A percentile compares a stretch with the other conserved stretches of the same genome.
These are phyloP conservation scores for Podaxis carcinomalis DNA, from an alignment of 768 basidiomycete genomes.

Conservation along the genomic window DNA sequence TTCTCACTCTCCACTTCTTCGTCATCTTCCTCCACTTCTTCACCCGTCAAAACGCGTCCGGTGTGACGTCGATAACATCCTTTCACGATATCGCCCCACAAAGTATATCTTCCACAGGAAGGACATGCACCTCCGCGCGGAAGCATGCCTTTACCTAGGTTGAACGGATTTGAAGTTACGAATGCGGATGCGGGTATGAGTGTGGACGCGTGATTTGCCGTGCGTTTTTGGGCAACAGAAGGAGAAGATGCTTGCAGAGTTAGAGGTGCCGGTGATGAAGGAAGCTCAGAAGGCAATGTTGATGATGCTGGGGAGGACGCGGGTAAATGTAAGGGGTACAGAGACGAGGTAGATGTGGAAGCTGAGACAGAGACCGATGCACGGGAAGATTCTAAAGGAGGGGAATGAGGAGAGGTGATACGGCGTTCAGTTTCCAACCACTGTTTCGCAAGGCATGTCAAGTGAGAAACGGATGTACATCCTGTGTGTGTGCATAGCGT, in stretches of 20 bases:
- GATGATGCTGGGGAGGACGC: not conserved
- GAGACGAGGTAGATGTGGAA: not conserved
- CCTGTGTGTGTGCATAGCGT: constrained; percentile 47
- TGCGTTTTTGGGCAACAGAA: not conserved
- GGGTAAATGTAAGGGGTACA: not conserved
- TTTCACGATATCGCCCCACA: constrained; percentile 69
- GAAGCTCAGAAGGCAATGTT: not conserved
- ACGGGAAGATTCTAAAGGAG: not conserved
- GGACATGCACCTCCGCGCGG: constrained; percentile 62
- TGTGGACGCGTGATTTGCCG: not conserved
- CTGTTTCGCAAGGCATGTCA: constrained; percentile 48
- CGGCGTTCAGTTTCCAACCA: constrained; percentile 31
- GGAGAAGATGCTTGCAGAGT: constrained; percentile 14
- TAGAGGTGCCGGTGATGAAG: not conserved
- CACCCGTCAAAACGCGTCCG: constrained; percentile 25
- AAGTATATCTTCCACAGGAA: constrained; percentile 46
- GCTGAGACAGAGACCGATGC: not conserved
- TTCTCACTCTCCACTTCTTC: constrained; percentile 9
- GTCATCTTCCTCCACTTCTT: constrained; percentile 24
- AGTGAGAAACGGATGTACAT: constrained; percentile 54
- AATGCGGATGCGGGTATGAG: not conserved
- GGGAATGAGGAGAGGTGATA: not conserved
- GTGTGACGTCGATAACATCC: constrained; percentile 52
- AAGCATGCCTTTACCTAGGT: constrained; percentile 28
- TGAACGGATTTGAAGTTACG: not conserved